A percentile compares a stretch with the other conserved stretches of the same genome.
Evolutionary conservation across 2,329 filamentous ascomycete species (phyloP).

Genomic region (Fusarium sp.): DNA sequence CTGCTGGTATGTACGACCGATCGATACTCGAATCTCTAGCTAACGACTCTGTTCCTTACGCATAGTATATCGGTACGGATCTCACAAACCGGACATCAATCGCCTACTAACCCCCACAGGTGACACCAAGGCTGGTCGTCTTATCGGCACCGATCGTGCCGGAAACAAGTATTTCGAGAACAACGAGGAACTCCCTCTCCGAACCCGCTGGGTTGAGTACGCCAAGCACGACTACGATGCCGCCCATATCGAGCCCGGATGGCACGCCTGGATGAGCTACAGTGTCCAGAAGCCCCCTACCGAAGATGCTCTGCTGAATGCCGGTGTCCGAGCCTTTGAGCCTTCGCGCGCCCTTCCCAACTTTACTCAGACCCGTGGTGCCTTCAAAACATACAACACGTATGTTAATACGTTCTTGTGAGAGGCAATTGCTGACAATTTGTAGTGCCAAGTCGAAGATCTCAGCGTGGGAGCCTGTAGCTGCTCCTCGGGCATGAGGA

Average conservation of each 20-base stretch:
- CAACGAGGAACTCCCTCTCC: constrained; percentile 91
- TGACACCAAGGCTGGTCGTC: constrained; percentile 93
- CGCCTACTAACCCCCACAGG: constrained; percentile 65
- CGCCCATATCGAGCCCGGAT: constrained; percentile 91
- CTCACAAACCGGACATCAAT: not conserved
- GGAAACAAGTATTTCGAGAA: constrained; percentile 99
- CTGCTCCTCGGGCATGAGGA: constrained; percentile 52
- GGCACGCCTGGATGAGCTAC: constrained; percentile 99
- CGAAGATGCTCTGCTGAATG: constrained; percentile 78
- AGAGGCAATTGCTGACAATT: constrained; percentile 30
- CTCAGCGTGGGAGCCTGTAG: constrained; percentile 64
- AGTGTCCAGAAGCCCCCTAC: constrained; percentile 87
- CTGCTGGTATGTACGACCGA: constrained; percentile 78
- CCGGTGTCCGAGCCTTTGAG: constrained; percentile 81
- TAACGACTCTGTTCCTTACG: constrained; percentile 37
- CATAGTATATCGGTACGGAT: constrained; percentile 68
- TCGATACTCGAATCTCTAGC: constrained; percentile 42
- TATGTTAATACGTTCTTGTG: constrained; percentile 63
- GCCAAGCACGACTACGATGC: constrained; percentile 86
- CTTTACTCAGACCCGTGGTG: constrained; percentile 79
- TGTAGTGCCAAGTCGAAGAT: constrained; percentile 67
- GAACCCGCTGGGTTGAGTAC: constrained; percentile 98
- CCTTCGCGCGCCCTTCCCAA: constrained; percentile 78
- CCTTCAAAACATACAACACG: constrained; percentile 96
- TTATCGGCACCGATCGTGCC: constrained; percentile 87